Evolutionary conservation across 306 rosid species (phyloP).

Genomic region (Vicia faba): DNA sequence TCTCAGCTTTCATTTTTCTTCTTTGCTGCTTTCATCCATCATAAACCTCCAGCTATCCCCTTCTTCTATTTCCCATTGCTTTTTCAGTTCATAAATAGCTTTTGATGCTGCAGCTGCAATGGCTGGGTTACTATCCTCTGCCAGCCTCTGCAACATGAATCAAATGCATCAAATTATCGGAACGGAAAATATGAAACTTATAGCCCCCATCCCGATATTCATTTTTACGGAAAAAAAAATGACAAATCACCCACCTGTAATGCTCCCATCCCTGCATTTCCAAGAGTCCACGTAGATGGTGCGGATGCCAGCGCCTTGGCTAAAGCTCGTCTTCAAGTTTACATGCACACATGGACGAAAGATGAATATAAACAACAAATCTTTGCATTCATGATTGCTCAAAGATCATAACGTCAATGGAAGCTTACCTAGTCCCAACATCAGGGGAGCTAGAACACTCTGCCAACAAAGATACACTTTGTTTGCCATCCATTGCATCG

Average conservation of each 20-base stretch:
- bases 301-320: conserved; percentile 91
- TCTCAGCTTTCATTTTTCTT: conserved; percentile 46
- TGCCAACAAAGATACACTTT: conserved; percentile 74
- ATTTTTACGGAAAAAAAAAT: background rate
- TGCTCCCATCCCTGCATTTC: conserved; percentile 99
- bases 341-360: conserved; percentile 7
- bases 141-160: conserved; percentile 71
- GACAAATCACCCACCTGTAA: conserved; percentile 60
- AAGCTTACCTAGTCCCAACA: conserved; percentile 74
- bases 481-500: conserved; percentile 96
- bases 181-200: conserved; percentile 8
- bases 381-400: conserved; percentile 11
- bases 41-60: conserved; percentile 93
- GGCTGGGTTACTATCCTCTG: conserved; percentile 81
- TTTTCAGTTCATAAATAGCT: conserved; percentile 88
- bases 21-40: conserved; percentile 55
- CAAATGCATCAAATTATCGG: conserved; percentile 28
- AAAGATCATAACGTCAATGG: conserved; percentile 13
- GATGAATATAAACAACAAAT: conserved; percentile 18
- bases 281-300: conserved; percentile 97
- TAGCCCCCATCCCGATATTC: background rate
- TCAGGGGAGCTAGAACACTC: conserved; percentile 95
- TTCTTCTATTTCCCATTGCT: conserved; percentile 92
- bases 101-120: conserved; percentile 85
- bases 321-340: conserved; percentile 63